phyloP scores from a whole-genome alignment of 768 basidiomycete genomes.

The Lactifluus rugatus region DNA sequence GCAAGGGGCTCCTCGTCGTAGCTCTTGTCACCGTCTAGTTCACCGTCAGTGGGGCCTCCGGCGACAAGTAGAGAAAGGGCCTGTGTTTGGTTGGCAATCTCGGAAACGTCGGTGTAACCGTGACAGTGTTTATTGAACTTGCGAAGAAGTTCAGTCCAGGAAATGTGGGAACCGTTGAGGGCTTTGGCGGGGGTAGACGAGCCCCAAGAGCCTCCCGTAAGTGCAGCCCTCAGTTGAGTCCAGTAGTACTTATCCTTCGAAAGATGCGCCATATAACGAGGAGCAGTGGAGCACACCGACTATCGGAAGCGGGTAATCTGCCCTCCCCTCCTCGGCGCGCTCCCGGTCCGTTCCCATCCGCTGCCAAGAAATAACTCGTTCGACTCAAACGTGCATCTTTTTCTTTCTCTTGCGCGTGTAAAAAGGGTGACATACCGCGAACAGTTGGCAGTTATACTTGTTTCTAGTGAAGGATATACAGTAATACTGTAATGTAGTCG shows the following conservation, averaged over 20 bases:
- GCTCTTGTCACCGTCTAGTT: slow-evolving; percentile 48
- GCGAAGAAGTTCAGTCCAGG: slow-evolving; percentile 72
- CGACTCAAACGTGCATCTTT: background rate
- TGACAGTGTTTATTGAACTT: slow-evolving; percentile 82
- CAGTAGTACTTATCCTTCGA: slow-evolving; percentile 71
- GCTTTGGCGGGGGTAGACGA: slow-evolving; percentile 50
- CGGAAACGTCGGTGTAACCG: slow-evolving; percentile 49
- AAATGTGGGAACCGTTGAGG: slow-evolving; percentile 40
- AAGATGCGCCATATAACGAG: slow-evolving; percentile 30
- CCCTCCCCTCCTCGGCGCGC: too few relatives aligned
- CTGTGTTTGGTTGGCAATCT: slow-evolving; percentile 60
- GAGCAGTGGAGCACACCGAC: too few relatives aligned
- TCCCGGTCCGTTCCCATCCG: background rate
- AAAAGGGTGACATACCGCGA: background rate
- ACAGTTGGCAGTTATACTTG: background rate
- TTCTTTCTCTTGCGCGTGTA: background rate
- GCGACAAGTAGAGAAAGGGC: slow-evolving; percentile 44
- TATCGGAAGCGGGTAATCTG: too few relatives aligned
- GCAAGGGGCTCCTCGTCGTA: slow-evolving; percentile 26
- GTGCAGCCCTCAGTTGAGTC: slow-evolving; percentile 57
- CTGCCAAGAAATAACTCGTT: background rate
- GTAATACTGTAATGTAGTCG: background rate
- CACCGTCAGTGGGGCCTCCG: slow-evolving; percentile 33
- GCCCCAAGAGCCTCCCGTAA: slow-evolving; percentile 70
- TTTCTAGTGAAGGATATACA: background rate